These are phyloP conservation scores for Aureobasidium sp. DNA, from an alignment of 2,329 filamentous ascomycete genomes.

Conservation along the genomic window DNA sequence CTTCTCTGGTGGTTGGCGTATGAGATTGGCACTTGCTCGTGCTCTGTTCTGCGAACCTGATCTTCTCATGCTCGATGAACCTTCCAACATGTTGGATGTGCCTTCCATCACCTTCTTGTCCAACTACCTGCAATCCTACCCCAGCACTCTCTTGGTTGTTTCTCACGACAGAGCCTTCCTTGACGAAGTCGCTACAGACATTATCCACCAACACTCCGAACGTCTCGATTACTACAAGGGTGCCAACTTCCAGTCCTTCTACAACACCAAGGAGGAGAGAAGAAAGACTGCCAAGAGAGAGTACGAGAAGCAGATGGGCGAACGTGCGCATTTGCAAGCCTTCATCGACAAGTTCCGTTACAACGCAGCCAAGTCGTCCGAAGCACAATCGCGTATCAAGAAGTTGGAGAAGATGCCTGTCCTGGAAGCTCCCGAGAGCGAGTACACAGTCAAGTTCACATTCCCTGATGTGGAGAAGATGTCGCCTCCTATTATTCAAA, in stretches of 20 bases:
- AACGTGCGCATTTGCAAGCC: constrained; percentile 85
- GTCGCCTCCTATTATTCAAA: constrained; percentile 94
- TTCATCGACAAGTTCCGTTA: constrained; percentile 99
- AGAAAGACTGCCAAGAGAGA: constrained; percentile 94
- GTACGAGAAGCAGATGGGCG: constrained; percentile 97
- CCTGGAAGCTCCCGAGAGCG: constrained; percentile 78
- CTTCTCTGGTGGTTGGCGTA: constrained; percentile 99
- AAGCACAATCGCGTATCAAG: constrained; percentile 98
- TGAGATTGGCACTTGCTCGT: constrained; percentile 89
- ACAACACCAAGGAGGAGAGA: constrained; percentile 92
- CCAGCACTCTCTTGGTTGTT: constrained; percentile 90
- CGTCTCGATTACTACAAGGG: constrained; percentile 97
- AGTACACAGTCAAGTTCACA: constrained; percentile 93
- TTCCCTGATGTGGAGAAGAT: constrained; percentile 98
- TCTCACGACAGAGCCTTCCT: constrained; percentile 98
- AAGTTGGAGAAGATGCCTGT: constrained; percentile 97
- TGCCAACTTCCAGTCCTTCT: constrained; percentile 93
- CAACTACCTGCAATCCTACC: constrained; percentile 88
- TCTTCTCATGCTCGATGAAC: constrained; percentile 91
- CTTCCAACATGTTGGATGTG: constrained; percentile 99
- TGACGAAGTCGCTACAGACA: constrained; percentile 98
- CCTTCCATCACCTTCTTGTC: constrained; percentile 98
- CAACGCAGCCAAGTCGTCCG: constrained; percentile 96
- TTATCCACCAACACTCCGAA: constrained; percentile 96
- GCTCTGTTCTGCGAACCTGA: constrained; percentile 98